These are phyloP conservation scores for Phoma sp. DNA, from an alignment of 2,329 filamentous ascomycete species.

Conservation along the genomic window DNA sequence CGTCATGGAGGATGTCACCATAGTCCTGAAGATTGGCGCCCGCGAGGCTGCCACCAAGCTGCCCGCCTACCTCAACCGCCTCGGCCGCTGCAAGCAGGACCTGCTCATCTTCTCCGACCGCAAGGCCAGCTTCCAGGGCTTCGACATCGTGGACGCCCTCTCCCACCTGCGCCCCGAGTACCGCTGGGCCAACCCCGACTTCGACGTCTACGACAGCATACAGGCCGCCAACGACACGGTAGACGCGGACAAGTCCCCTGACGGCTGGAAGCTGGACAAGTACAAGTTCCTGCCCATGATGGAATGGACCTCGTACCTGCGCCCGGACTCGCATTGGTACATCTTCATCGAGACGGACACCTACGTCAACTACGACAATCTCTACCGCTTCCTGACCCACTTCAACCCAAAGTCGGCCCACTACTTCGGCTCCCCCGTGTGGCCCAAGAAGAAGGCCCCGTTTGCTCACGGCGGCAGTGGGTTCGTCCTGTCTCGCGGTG, in stretches of 20 bases:
- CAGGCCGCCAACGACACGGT: constrained; percentile 48
- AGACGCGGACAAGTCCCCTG: constrained; percentile 53
- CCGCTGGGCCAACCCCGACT: constrained; percentile 56
- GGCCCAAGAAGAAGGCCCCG: constrained; percentile 39
- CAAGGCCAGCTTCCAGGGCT: constrained; percentile 58
- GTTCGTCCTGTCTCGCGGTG: constrained; percentile 54
- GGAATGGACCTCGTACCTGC: constrained; percentile 54
- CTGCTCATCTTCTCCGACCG: constrained; percentile 66
- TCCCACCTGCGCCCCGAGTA: constrained; percentile 51
- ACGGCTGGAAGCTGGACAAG: constrained; percentile 63
- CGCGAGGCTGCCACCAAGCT: constrained; percentile 63
- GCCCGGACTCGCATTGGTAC: constrained; percentile 44
- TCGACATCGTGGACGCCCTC: constrained; percentile 57
- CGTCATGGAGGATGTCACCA: constrained; percentile 56
- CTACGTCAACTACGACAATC: constrained; percentile 48
- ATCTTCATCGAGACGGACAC: constrained; percentile 49
- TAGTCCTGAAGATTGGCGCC: constrained; percentile 65
- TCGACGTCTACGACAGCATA: constrained; percentile 57
- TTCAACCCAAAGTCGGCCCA: constrained; percentile 46
- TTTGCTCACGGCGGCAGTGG: constrained; percentile 55
- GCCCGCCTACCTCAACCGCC: constrained; percentile 62
- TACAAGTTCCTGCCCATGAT: constrained; percentile 66
- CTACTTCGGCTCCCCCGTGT: constrained; percentile 52
- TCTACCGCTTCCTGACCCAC: constrained; percentile 49
- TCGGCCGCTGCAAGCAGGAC: constrained; percentile 62